Conservation (phyloP, 306 rosid species). For the Citrullus colocynthis region DNA sequence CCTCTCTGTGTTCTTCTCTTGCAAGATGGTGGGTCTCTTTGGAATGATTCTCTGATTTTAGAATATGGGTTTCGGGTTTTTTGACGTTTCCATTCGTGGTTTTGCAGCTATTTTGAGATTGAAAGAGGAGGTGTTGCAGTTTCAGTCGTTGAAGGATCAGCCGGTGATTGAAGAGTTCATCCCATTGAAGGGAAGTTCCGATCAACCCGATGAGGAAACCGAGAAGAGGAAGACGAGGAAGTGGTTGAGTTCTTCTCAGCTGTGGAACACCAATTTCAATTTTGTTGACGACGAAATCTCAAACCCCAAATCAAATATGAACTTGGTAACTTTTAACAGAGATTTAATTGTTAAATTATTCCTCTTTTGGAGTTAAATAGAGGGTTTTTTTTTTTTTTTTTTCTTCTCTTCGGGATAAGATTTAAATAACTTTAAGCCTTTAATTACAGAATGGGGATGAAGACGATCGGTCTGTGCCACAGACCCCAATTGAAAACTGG, state of each 20-base stretch:
- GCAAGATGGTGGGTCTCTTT: slow-evolving; percentile 38
- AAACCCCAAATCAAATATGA: slow-evolving; percentile 14
- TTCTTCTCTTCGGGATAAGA: neutral
- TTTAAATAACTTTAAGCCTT: neutral
- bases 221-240: neutral
- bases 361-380: neutral
- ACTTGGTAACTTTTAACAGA: slow-evolving; percentile 10
- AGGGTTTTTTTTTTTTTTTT: neutral
- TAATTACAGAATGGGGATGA: slow-evolving; percentile 34
- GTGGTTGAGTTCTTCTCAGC: slow-evolving; percentile 54
- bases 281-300: neutral
- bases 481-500: slow-evolving; percentile 19
- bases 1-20: slow-evolving; percentile 63
- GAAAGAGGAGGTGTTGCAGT: slow-evolving; percentile 34
- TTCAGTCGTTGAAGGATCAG: slow-evolving; percentile 18
- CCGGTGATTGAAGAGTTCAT: slow-evolving; percentile 24
- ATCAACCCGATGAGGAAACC: slow-evolving; percentile 10
- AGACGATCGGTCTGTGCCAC: slow-evolving; percentile 23
- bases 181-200: slow-evolving; percentile 18
- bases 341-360: neutral
- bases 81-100: neutral
- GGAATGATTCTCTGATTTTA: neutral
- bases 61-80: neutral
- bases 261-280: slow-evolving; percentile 40
- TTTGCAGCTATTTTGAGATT: slow-evolving; percentile 45